Evolutionary conservation across 805 yeast genomes (phyloP), one percentile per base, ranked within the genome.

Genomic region (Debaryomyces prosopidis): DNA sequence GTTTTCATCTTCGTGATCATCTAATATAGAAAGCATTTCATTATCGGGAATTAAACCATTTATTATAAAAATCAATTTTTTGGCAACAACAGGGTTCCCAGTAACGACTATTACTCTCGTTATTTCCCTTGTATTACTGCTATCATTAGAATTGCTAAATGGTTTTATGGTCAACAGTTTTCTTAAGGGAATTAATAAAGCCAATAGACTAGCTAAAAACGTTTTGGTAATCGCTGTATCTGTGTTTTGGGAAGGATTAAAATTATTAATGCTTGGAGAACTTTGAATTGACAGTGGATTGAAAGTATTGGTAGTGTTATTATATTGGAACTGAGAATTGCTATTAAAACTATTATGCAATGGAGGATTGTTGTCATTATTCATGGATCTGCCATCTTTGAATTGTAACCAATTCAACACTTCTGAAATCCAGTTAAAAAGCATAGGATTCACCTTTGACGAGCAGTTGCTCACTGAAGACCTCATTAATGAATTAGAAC

Each of bases 11-110:
- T 39, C 15, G 36, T 12, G 12, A 15, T 14, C n/a, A 14, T 33
- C 31, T 3, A 26, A 7, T 12, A 31, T 16, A 9, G 28, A 16
- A 19, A 36, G 43, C 12, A 50, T 42, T 20, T 54, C 54, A 30
- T 62, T 66, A 50, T 71, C 70, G 1, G 79, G 75, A 14, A 81
- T 59, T 19, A 81, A 46, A 0, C 80, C 85, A 43, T 79, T 71
- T 7, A 81, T 49, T 6, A 81, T 75, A 45, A 79, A 81, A 0
- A 81, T 65, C 44, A 81, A 62, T 54, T 80, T 80, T 52, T 81
- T 82, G 1, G 85, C 84, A 8, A 81, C 82, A 6, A 76, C 76
- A 30, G 82, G 79, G 54, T 81, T 81, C 12, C 82, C 77, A 0
- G 86, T 80, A 76, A 80, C 72, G 3, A 81, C 68, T 1, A 80